These are phyloP conservation scores for Patellaria atrata DNA, from an alignment of 495 filamentous ascomycete genomes.

Conservation along the genomic window DNA sequence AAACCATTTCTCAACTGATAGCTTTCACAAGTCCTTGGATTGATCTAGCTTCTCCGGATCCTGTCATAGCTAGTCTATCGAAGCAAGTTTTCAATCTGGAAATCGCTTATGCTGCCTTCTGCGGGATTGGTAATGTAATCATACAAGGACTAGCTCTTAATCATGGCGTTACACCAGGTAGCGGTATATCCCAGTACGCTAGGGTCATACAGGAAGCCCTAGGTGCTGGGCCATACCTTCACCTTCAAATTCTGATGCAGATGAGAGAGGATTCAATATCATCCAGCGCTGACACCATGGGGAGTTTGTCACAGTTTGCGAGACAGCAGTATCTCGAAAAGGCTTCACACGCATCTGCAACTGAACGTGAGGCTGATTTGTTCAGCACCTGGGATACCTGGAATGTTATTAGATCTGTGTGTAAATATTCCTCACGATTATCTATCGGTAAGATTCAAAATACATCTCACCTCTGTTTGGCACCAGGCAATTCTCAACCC, in stretches of 20 bases:
- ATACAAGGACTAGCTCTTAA: constrained; percentile 56
- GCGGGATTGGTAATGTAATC: constrained; percentile 70
- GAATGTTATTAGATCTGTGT: constrained; percentile 73
- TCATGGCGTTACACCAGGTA: constrained; percentile 31
- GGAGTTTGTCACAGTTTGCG: constrained; percentile 44
- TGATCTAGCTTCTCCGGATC: constrained; percentile 72
- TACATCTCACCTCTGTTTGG: constrained; percentile 1
- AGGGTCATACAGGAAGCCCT: constrained; percentile 72
- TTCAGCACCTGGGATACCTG: constrained; percentile 85
- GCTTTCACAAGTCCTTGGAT: constrained; percentile 77
- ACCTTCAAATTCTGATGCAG: constrained; percentile 64
- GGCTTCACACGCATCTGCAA: constrained; percentile 20
- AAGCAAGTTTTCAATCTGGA: constrained; percentile 82
- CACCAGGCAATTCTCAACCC: not conserved
- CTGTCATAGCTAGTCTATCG: constrained; percentile 65
- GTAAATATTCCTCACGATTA: constrained; percentile 70
- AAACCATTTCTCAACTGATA: constrained; percentile 54
- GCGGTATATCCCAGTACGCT: constrained; percentile 56
- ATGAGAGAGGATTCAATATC: constrained; percentile 53
- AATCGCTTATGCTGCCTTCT: constrained; percentile 87
- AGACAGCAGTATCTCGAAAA: constrained; percentile 36
- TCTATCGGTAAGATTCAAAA: constrained; percentile 62
- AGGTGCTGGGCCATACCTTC: constrained; percentile 54
- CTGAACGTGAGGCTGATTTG: too few relatives aligned
- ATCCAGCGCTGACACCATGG: constrained; percentile 35